Evolutionary conservation across 805 yeast species (phyloP), one percentile per base, ranked within the genome.

Genomic region (Wickerhamiella qilinensis): DNA sequence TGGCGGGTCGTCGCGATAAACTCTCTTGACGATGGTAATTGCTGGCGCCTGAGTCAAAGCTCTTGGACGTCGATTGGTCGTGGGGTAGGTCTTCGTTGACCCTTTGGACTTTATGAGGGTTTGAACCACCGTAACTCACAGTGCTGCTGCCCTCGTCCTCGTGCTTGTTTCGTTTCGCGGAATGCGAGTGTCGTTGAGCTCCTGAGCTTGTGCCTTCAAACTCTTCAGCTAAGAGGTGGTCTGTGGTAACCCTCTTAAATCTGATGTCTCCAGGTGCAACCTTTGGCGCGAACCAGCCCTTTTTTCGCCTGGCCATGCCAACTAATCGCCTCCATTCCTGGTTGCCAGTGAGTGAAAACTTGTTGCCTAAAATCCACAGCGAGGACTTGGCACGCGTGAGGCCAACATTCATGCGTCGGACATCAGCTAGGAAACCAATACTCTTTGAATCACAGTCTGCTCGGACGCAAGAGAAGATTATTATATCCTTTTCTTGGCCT

Each of bases 361-460:
- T 70, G 48, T 81, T 76, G 17, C 98, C 98, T 14, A 93, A 57
- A 40, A 91, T 76, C 97, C 97, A 91, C 46, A 91, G 62, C 1
- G 97, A 80, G 1, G 93, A 69, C 48, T 78, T 73, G 0, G 97
- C 96, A 63, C 99, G 80, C 1, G 97, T 88, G 28, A 91, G 61
- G 0, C 95, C 97, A 38, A 91, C 98, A 57, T 91, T 91, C 94
- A 91, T 83, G 63, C 98, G 81, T 46, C 98, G 70, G 29, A 77
- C 69, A 59, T 91, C 99, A 35, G 79, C 77, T 55, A 91, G 67
- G 59, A 91, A 91, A 15, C 97, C 98, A 42, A 88, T 83, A 35
- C 75, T 68, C 19, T 68, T 61, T 15, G 20, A 33, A 25, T 37
- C 38, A 12, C 69, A 64, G 35, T 75, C 78, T 1, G 97, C 94